Percentiles rank a stretch among this genome's conserved stretches.
Evolutionary conservation across 768 basidiomycete species (phyloP).

Genomic region (Phylloporus scabripes): DNA sequence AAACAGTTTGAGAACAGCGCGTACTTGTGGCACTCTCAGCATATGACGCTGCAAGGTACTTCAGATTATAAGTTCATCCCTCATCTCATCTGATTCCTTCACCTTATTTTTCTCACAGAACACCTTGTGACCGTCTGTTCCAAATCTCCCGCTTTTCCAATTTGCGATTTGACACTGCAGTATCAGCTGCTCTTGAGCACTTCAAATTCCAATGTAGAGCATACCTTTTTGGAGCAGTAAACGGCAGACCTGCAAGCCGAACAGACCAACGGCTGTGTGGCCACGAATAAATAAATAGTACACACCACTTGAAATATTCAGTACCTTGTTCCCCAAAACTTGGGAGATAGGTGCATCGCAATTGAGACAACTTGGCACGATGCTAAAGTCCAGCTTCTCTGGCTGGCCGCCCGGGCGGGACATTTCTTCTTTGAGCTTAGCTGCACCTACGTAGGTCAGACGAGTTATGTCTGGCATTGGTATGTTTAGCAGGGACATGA

Average conservation of each 20-base stretch:
- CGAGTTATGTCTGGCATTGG: conserved; percentile 25
- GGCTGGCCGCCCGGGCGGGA: conserved; percentile 25
- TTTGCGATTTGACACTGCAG: conserved; percentile 32
- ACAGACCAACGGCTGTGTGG: conserved; percentile 24
- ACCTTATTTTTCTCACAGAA: conserved; percentile 35
- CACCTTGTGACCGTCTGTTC: conserved; percentile 29
- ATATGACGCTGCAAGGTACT: conserved; percentile 31
- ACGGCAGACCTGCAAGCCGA: conserved; percentile 26
- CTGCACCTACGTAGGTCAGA: conserved; percentile 26
- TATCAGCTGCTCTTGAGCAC: conserved; percentile 2
- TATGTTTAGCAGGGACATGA: conserved; percentile 16
- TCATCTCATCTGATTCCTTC: neutral
- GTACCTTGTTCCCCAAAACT: conserved; percentile 18
- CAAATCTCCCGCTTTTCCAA: conserved; percentile 31
- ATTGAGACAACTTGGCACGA: conserved; percentile 20
- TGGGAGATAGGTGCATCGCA: conserved; percentile 14
- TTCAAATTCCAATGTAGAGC: neutral
- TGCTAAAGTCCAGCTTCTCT: conserved; percentile 26
- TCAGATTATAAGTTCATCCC: neutral
- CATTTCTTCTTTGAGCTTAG: conserved; percentile 24
- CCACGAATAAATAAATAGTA: neutral
- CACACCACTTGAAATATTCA: neutral
- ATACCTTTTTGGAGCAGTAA: conserved; percentile 28
- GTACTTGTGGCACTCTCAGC: conserved; percentile 31
- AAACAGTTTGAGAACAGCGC: conserved; percentile 33